Base-by-base conservation (phyloP, 352 stramenopile species). In the Peronospora belbahrii region DNA sequence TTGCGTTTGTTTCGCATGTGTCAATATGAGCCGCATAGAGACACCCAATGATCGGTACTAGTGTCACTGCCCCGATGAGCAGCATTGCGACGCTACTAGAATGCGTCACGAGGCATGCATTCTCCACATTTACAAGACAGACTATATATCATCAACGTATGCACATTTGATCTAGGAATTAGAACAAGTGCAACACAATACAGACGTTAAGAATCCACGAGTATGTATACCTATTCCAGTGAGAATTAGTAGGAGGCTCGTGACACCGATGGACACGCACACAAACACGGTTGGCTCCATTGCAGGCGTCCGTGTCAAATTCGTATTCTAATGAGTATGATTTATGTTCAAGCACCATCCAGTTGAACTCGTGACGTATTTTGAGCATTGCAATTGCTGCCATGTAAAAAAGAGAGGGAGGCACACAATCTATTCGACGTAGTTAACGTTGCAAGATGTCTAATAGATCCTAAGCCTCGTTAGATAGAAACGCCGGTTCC, bases 221-320 rank as follows among this genome's bases (percentile, higher is more conserved):
- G 9, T 27, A 4, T 4, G 5, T 4, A 3, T 49, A 84, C 73
- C 53, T 40, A 59, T 52, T 3, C 74, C 74, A 37, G 75, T 61
- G 17, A 67, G 24, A 33, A 63, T 58, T 6, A 85, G 57, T 19
- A 83, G 50, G 15, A 67, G 37, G 18, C 68, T 72, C 20, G 57
- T 52, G 22, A 75, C 30, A 19, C 66, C 66, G 2, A 82, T 51
- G 7, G 56, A 53, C 27, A 80, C 33, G 35, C 66, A 83, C 30
- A 67, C 67, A 38, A 83, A 70, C 30, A 85, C 65, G n/a, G 74
- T 80, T 48, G 58, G 15, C 56, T 83, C 71, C 70, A 82, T 83
- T 11, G 24, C 4, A 27, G 23, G 23, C 23, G 23, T 27, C 23
- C 9, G 9, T n/a, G n/a, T n/a, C n/a, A n/a, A n/a, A n/a, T n/a